Evolutionary conservation across 1,139 yeast genomes (phyloP).

Genomic region (Ogataea hybrid): DNA sequence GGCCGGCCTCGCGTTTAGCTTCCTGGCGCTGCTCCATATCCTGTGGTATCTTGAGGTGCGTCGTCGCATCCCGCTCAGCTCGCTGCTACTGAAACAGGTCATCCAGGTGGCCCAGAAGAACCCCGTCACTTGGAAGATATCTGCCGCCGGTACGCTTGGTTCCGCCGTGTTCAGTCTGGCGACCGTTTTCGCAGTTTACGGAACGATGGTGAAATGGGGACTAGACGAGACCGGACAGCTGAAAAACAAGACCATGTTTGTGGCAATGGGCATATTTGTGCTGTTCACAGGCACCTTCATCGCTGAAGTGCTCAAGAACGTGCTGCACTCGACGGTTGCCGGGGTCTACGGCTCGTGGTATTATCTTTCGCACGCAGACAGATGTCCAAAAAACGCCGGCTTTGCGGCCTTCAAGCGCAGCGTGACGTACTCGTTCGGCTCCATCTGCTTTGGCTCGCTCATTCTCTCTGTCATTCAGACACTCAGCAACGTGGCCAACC

Average conservation of each 20-base stretch:
- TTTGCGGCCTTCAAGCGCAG: slow-evolving; percentile 77
- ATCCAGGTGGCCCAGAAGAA: slow-evolving; percentile 71
- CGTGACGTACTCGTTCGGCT: slow-evolving; percentile 81
- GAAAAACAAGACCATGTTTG: slow-evolving; percentile 40
- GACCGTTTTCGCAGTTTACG: slow-evolving; percentile 71
- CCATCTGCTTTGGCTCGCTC: slow-evolving; percentile 81
- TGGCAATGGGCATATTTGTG: slow-evolving; percentile 49
- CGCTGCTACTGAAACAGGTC: slow-evolving; percentile 63
- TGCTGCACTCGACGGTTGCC: slow-evolving; percentile 74
- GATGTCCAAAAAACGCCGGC: slow-evolving; percentile 67
- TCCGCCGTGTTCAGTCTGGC: slow-evolving; percentile 57
- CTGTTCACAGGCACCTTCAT: slow-evolving; percentile 82
- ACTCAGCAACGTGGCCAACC: slow-evolving; percentile 4
- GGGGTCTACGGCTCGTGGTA: slow-evolving; percentile 91
- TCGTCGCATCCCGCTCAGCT: slow-evolving; percentile 50
- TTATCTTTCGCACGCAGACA: slow-evolving; percentile 45
- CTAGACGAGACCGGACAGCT: slow-evolving; percentile 7
- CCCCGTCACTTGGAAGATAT: slow-evolving; percentile 67
- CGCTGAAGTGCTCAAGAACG: slow-evolving; percentile 74
- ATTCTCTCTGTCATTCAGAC: slow-evolving; percentile 63
- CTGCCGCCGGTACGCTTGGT: slow-evolving; percentile 62
- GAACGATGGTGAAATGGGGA: slow-evolving; percentile 30
- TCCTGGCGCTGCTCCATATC: slow-evolving; percentile 60
- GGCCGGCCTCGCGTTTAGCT: slow-evolving; percentile 72
- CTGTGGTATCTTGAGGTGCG: slow-evolving; percentile 72